These are phyloP conservation scores for Lanmaoa rubissima DNA, from an alignment of 768 basidiomycete species.

Conservation along the genomic window DNA sequence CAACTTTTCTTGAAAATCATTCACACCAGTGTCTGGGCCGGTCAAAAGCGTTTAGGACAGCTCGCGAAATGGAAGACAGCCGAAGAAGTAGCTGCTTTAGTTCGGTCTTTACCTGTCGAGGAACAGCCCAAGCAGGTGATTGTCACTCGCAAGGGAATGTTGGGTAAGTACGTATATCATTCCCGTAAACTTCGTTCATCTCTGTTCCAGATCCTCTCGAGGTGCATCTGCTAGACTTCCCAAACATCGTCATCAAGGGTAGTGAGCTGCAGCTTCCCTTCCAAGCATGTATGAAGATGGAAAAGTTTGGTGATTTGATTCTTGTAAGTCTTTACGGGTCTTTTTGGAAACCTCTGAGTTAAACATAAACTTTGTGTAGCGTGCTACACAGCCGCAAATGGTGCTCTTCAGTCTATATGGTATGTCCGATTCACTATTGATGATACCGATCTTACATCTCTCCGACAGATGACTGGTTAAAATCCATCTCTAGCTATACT, in stretches of 20 bases:
- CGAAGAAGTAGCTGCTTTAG: slow-evolving; percentile 98
- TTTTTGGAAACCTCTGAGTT: neutral
- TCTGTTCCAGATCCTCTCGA: slow-evolving; percentile 74
- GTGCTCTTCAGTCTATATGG: slow-evolving; percentile 96
- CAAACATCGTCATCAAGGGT: slow-evolving; percentile 99
- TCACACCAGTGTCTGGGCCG: slow-evolving; percentile 99
- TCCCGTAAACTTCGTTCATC: slow-evolving; percentile 1
- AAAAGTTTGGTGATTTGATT: slow-evolving; percentile 99
- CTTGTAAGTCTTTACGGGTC: slow-evolving; percentile 46
- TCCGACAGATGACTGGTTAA: slow-evolving; percentile 89
- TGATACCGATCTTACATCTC: slow-evolving; percentile 5
- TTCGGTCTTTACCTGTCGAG: slow-evolving; percentile 98
- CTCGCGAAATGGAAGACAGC: slow-evolving; percentile 99
- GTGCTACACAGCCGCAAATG: slow-evolving; percentile 99
- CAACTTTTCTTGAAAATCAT: slow-evolving; percentile 99
- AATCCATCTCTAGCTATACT: slow-evolving; percentile 98
- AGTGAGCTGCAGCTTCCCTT: slow-evolving; percentile 97
- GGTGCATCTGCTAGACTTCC: slow-evolving; percentile 99
- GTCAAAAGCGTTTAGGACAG: slow-evolving; percentile 99
- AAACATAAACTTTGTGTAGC: slow-evolving; percentile 38
- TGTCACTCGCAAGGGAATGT: slow-evolving; percentile 99
- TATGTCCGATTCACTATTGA: slow-evolving; percentile 26
- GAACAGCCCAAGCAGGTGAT: slow-evolving; percentile 99
- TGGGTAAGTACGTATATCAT: slow-evolving; percentile 50
- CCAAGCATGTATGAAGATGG: slow-evolving; percentile 99